Conservation (phyloP, 2,329 filamentous ascomycete species). For the Penicillium vulpinum region DNA sequence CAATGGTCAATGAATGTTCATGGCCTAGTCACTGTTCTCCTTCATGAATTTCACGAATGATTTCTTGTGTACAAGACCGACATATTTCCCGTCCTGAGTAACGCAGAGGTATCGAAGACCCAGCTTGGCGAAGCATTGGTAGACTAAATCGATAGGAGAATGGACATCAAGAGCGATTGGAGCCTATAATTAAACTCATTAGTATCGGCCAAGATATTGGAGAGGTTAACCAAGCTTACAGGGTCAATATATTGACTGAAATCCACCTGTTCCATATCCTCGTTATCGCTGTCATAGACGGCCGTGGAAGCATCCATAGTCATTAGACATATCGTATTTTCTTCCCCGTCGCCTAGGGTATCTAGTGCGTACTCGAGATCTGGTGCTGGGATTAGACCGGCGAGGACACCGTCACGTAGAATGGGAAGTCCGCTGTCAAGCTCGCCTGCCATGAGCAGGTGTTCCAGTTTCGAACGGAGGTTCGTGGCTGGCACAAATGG, state of each 20-base stretch:
- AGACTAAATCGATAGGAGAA: conserved; percentile 91
- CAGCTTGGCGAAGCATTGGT: conserved; percentile 93
- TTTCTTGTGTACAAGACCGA: conserved; percentile 96
- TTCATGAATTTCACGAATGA: conserved; percentile 93
- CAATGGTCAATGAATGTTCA: neutral
- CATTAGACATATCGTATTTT: conserved; percentile 75
- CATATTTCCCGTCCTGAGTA: conserved; percentile 77
- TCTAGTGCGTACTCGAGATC: conserved; percentile 93
- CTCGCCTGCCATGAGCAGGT: conserved; percentile 81
- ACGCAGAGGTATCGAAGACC: conserved; percentile 92
- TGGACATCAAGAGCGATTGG: conserved; percentile 85
- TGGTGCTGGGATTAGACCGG: conserved; percentile 88
- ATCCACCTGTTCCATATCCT: conserved; percentile 67
- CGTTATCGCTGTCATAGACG: conserved; percentile 62
- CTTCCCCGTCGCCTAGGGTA: conserved; percentile 69
- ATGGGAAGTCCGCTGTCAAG: conserved; percentile 91
- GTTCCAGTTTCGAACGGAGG: conserved; percentile 76
- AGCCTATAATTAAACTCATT: conserved; percentile 51
- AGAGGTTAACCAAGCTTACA: conserved; percentile 48
- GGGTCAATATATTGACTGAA: conserved; percentile 92
- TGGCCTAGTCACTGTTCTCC: conserved; percentile 64
- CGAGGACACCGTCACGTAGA: conserved; percentile 72
- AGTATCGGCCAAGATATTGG: neutral
- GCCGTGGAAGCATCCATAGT: conserved; percentile 58
- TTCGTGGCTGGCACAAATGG: conserved; percentile 74